A percentile compares a stretch with the other conserved stretches of the same genome.
Evolutionary conservation across 306 rosid species (phyloP).

Genomic region (Arachis hypogaea): DNA sequence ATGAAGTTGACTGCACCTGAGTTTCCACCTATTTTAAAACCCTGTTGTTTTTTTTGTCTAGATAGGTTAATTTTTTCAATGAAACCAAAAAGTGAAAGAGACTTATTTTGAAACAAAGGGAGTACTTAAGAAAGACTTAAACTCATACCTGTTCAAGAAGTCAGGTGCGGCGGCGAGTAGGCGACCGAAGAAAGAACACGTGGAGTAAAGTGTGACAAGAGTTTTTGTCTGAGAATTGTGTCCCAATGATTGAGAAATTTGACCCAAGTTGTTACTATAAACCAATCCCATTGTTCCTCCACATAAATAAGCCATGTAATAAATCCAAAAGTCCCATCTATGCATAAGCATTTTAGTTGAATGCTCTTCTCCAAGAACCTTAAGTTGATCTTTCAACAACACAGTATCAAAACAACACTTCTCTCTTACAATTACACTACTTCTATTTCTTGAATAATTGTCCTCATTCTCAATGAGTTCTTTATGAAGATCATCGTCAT

Average conservation of each 20-base stretch:
- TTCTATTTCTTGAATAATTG: background rate
- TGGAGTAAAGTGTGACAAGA: constrained; percentile 78
- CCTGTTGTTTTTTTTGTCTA: no score
- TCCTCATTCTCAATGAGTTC: constrained; percentile 47
- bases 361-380: constrained; percentile 71
- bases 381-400: constrained; percentile 52
- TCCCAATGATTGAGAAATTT: constrained; percentile 81
- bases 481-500: constrained; percentile 47
- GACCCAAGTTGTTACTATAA: constrained; percentile 85
- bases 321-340: constrained; percentile 80
- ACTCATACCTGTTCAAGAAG: constrained; percentile 66
- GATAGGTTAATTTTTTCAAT: no score
- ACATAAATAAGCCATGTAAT: constrained; percentile 70
- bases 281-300: constrained; percentile 87
- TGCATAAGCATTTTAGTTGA: constrained; percentile 43
- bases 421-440: constrained; percentile 24
- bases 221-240: constrained; percentile 52
- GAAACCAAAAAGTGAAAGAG: no score
- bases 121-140: constrained; percentile 1
- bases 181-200: constrained; percentile 88
- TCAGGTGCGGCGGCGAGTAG: constrained; percentile 81
- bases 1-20: background rate
- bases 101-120: no score
- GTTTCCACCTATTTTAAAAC: no score
- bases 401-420: constrained; percentile 42